Evolutionary conservation across 2,329 filamentous ascomycete species (phyloP).

Genomic region (Aphanoascus verrucosus): DNA sequence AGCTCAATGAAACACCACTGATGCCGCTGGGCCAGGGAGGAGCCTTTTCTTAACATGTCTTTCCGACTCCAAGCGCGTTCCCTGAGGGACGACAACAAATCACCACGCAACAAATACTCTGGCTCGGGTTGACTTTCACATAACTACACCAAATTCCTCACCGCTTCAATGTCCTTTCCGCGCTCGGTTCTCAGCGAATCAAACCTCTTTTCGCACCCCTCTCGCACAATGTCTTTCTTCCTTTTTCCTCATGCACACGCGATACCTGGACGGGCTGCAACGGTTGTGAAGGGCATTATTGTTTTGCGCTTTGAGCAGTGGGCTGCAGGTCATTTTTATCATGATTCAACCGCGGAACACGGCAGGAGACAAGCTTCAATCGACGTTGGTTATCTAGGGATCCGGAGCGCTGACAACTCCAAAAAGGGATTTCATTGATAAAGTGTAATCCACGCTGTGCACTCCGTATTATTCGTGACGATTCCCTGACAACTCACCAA

Average conservation of each 20-base stretch:
- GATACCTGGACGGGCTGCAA: neutral
- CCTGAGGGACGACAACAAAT: neutral
- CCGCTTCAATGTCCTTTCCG: neutral
- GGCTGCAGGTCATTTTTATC: neutral
- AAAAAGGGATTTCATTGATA: too few relatives aligned
- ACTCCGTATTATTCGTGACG: too few relatives aligned
- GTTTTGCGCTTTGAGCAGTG: neutral
- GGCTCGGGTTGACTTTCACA: neutral
- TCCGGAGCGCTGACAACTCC: neutral
- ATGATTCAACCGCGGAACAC: neutral
- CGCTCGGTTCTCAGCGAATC: neutral
- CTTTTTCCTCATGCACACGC: neutral
- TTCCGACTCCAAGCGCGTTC: neutral
- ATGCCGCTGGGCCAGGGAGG: neutral
- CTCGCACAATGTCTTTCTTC: neutral
- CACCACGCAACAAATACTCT: neutral
- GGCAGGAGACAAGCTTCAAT: neutral
- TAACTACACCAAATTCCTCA: neutral
- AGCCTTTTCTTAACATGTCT: neutral
- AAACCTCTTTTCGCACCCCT: neutral
- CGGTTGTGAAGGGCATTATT: neutral
- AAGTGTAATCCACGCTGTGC: too few relatives aligned
- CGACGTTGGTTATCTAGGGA: neutral
- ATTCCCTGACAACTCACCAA: conserved; percentile 4
- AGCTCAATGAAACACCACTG: neutral